Base-by-base conservation (phyloP, 257 asterid species). In the Euphrasia confusa region DNA sequence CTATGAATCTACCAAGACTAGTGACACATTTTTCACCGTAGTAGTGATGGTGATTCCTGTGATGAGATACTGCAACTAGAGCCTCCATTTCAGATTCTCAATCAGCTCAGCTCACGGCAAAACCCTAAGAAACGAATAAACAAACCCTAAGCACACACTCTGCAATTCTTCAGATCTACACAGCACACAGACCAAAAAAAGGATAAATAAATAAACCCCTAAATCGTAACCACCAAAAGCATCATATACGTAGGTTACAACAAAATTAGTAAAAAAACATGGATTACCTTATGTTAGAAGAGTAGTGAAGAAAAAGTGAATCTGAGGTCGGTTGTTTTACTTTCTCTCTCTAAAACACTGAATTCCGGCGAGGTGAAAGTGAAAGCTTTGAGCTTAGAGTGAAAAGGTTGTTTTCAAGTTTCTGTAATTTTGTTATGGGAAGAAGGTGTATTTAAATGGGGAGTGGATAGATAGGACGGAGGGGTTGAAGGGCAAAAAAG, bases 51-150 rank as follows among this genome's bases (percentile, higher is more conserved):
- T 65, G 78, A 65, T 74, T 79, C 83, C 79, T 77, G 69, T 80
- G 83, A 66, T 80, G 88, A 65, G 68, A 58, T 52, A 78, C 94
- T 50, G 66, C 79, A 76, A 88, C 75, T 44, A 87, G 71, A 10
- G 93, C 77, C 78, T 83, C 92, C 96, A 83, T 83, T 33, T 60
- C 66, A 65, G 50, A 61, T 57, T 44, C 2, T n/a, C 3, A 48
- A 14, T 14, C 54, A 48, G 21, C 54, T 48, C 54, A 48, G 18
- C 14, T 14, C 0, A 2, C n/a, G 10, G 2, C 9, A 42, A 10
- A 42, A 42, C n/a, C n/a, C 48, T 42, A 42, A 7, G 48, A 30
- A 30, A 30, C 5, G 33, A 3, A 30, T 30, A 4, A 30, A 30
- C 4, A 30, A 21, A 21, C 24, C 24, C 24, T 21, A 21, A 21